Percentiles rank a stretch among this genome's conserved stretches.
phyloP scores from a whole-genome alignment of 2,329 filamentous ascomycete genomes.

The Phoma sp. region DNA sequence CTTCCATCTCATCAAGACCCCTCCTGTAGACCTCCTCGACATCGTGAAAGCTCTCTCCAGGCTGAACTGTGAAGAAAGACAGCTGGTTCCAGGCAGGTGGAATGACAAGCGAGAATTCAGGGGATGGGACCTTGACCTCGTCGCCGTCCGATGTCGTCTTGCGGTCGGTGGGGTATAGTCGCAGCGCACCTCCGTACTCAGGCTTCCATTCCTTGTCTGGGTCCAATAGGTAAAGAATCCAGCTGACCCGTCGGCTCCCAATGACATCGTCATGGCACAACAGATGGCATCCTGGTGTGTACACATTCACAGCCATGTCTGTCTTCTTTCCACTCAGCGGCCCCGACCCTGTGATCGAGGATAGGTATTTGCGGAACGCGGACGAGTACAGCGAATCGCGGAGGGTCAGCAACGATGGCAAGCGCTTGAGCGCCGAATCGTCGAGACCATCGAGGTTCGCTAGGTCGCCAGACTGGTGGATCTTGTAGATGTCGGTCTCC shows the following conservation, averaged over 20 bases:
- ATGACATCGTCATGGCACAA: conserved; percentile 99
- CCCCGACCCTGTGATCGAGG: conserved; percentile 83
- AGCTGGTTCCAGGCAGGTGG: conserved; percentile 97
- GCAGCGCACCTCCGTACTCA: conserved; percentile 90
- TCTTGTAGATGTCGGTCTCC: conserved; percentile 99
- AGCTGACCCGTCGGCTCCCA: conserved; percentile 93
- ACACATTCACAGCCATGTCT: conserved; percentile 99
- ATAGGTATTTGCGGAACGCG: conserved; percentile 87
- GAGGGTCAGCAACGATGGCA: conserved; percentile 89
- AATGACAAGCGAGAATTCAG: conserved; percentile 81
- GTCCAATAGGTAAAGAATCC: conserved; percentile 94
- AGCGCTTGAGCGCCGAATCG: conserved; percentile 80
- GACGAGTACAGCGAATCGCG: conserved; percentile 94
- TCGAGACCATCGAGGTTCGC: conserved; percentile 96
- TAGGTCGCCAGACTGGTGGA: conserved; percentile 96
- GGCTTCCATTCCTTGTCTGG: conserved; percentile 89
- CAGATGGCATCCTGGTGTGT: conserved; percentile 93
- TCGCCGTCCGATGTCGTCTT: conserved; percentile 73
- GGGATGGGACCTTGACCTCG: conserved; percentile 78
- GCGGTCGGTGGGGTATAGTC: conserved; percentile 78
- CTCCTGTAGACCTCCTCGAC: conserved; percentile 94
- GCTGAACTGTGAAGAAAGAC: conserved; percentile 97
- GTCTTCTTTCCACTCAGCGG: conserved; percentile 92
- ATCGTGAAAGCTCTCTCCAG: conserved; percentile 98
- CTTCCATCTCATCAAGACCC: conserved; percentile 65